These are phyloP conservation scores for Lojkania enalia DNA, from an alignment of 2,329 filamentous ascomycete species.

Conservation along the genomic window DNA sequence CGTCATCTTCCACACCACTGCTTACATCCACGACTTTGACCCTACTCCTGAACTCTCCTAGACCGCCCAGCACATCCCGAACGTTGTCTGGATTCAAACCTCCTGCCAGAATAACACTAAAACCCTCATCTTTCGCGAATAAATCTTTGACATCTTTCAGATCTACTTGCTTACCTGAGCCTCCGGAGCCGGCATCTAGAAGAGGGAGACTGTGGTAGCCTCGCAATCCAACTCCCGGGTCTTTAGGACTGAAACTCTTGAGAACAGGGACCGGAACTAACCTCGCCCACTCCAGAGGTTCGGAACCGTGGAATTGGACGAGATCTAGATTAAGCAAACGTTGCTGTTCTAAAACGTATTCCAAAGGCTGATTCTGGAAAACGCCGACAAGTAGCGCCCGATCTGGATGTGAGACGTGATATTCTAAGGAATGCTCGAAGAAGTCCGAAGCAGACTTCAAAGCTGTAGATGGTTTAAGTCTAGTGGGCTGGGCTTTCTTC, in stretches of 20 bases:
- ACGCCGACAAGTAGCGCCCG: constrained; percentile 86
- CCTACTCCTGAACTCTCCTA: constrained; percentile 63
- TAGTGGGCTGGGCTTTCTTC: constrained; percentile 35
- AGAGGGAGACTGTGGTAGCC: constrained; percentile 84
- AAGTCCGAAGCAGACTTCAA: constrained; percentile 62
- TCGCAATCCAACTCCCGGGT: constrained; percentile 70
- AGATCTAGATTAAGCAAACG: constrained; percentile 77
- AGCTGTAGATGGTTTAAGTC: constrained; percentile 25
- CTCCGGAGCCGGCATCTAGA: constrained; percentile 83
- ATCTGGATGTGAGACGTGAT: constrained; percentile 54
- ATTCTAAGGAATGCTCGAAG: constrained; percentile 62
- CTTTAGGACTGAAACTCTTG: constrained; percentile 76
- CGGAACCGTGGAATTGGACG: constrained; percentile 89
- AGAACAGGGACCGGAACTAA: constrained; percentile 93
- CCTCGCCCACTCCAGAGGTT: constrained; percentile 88
- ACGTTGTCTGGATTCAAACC: constrained; percentile 84
- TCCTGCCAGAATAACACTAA: constrained; percentile 81
- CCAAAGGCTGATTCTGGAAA: constrained; percentile 87
- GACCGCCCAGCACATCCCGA: constrained; percentile 61
- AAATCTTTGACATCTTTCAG: constrained; percentile 67
- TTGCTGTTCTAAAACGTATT: constrained; percentile 79
- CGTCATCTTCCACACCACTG: constrained; percentile 82
- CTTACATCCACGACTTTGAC: constrained; percentile 89
- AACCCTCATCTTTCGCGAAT: constrained; percentile 68
- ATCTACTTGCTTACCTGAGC: constrained; percentile 78